Evolutionary conservation across 176 grass and related monocot species (phyloP), one percentile per base, ranked within the genome.

Genomic region (Cymbopogon citratus): DNA sequence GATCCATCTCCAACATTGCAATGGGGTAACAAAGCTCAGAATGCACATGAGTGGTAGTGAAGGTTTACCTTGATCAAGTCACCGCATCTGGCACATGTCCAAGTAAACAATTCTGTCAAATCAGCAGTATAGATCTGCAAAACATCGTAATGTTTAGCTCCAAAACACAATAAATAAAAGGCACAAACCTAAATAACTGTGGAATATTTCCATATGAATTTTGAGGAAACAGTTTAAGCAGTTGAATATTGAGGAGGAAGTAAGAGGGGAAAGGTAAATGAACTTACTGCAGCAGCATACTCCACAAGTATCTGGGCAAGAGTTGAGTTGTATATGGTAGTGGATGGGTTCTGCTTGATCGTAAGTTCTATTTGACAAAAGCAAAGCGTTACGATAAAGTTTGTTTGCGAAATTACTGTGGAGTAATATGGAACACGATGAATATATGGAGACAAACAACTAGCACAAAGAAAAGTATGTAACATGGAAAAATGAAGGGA

Each of bases 41-140:
- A 81, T 73, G 16, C 24, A 69, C 1, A 3, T 6, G 15, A 74
- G 6, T 52, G 3, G 38, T 52, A 60, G 6, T 2, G 43, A 91
- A 77, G 12, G 14, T 27, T 88, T 84, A 99, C 96, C 88, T 87
- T 29, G 5, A 83, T 83, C 76, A 99, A 74, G 89, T 90, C 91
- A 75, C 89, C 73, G 3, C 96, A 99, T 80, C 96, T 89, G 64
- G 71, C 80, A 80, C 96, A 99, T 69, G 93, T 95, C 96, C 96
- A 99, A 40, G 82, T 93, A 90, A 88, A 95, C 71, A 99, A 77
- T 75, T 87, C 82, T 63, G 91, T 95, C 78, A 95, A 68, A 93
- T 99, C 96, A 41, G 91, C 87, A 63, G 92, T 99, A 35, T 93
- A 99, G 56, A 95, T 94, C 96, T 99, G 90, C 79, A 90, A 74